Percentiles rank a stretch among this genome's conserved stretches.
phyloP scores from a whole-genome alignment of 225 moss, liverwort and hornwort genomes.

The Asterella californica region DNA sequence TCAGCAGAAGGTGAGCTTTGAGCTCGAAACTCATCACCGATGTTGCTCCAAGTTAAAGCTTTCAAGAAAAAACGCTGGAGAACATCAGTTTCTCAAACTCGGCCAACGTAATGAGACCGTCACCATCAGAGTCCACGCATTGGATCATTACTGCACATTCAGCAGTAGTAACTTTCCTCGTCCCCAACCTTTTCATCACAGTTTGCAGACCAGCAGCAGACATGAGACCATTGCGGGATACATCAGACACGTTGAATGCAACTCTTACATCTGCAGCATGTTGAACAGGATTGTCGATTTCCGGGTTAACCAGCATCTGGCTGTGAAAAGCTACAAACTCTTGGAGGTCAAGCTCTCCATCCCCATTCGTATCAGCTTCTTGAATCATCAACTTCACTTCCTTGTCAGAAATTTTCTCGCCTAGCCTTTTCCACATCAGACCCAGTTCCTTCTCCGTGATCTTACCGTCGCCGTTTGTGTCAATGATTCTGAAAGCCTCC shows the following conservation, averaged over 20 bases:
- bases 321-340: too few relatives aligned
- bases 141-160: slow-evolving; percentile 52
- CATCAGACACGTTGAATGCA: too few relatives aligned
- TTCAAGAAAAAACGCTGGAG: slow-evolving; percentile 6
- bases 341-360: too few relatives aligned
- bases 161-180: slow-evolving; percentile 32
- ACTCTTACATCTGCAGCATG: too few relatives aligned
- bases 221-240: slow-evolving; percentile 51
- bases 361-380: too few relatives aligned
- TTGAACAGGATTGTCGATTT: too few relatives aligned
- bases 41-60: neutral
- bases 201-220: slow-evolving; percentile 50
- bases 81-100: slow-evolving; percentile 55
- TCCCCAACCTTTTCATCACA: slow-evolving; percentile 46
- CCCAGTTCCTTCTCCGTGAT: slow-evolving; percentile 47
- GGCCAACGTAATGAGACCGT: slow-evolving; percentile 44
- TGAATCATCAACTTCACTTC: too few relatives aligned
- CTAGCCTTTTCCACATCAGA: slow-evolving; percentile 39
- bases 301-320: too few relatives aligned
- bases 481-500: too few relatives aligned
- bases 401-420: slow-evolving; percentile 36
- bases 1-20: too few relatives aligned
- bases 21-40: too few relatives aligned
- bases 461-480: slow-evolving; percentile 50
- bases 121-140: slow-evolving; percentile 53